Evolutionary conservation across 306 rosid species (phyloP).

Genomic region (Quercus glauca): DNA sequence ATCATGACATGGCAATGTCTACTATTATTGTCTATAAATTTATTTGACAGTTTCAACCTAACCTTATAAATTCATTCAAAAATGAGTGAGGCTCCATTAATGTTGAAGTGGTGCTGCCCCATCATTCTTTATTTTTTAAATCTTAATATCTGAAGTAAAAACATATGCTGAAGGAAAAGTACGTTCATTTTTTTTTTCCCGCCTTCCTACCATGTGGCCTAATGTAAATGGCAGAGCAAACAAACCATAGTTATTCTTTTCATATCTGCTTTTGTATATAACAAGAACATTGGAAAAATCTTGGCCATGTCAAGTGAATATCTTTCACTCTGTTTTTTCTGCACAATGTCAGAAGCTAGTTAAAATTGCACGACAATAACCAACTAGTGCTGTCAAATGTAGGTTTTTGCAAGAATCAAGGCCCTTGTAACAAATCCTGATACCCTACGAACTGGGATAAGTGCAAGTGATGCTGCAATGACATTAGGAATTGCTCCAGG

Average conservation of each 20-base stretch:
- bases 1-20: not conserved
- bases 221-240: not conserved
- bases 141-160: not conserved
- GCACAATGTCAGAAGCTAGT: not conserved
- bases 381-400: slow-evolving; percentile 14
- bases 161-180: not conserved
- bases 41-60: not conserved
- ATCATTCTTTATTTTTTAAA: not conserved
- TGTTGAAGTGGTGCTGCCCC: not conserved
- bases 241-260: not conserved
- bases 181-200: not conserved
- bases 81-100: not conserved
- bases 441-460: slow-evolving; percentile 75
- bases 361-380: slow-evolving; percentile 22
- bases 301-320: not conserved
- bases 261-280: not conserved
- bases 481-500: slow-evolving; percentile 90
- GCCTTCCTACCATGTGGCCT: not conserved
- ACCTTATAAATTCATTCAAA: not conserved
- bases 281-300: not conserved
- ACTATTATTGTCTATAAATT: not conserved
- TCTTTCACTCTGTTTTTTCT: slow-evolving; percentile 9
- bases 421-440: slow-evolving; percentile 68
- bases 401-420: slow-evolving; percentile 83
- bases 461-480: slow-evolving; percentile 95